A percentile compares a stretch with the other conserved stretches of the same genome.
phyloP scores from a whole-genome alignment of 371 early-diverging fungal genomes.

The Mucor piriformis region DNA sequence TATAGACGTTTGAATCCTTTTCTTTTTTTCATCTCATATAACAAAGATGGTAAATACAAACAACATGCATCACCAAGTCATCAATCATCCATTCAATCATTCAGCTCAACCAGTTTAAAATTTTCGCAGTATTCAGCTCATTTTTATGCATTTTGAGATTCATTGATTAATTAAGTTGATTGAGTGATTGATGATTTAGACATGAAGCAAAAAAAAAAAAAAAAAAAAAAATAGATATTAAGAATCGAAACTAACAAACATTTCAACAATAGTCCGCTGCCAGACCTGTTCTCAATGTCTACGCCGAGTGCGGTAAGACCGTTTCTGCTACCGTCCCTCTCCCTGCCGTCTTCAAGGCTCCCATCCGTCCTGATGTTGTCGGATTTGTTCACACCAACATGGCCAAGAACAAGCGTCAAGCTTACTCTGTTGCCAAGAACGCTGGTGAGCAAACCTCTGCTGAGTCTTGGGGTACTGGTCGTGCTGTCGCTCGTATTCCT shows the following conservation, averaged over 20 bases:
- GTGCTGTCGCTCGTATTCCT: slow-evolving; percentile 99
- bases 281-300: slow-evolving; percentile 93
- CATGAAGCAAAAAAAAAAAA: too few species aligned
- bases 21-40: slow-evolving; percentile 23
- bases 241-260: not conserved
- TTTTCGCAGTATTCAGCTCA: not conserved
- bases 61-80: slow-evolving; percentile 11
- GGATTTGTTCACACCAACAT: slow-evolving; percentile 97
- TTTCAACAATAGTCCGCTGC: slow-evolving; percentile 51
- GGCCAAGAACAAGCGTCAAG: slow-evolving; percentile 99
- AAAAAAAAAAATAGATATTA: too few species aligned
- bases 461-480: slow-evolving; percentile 99
- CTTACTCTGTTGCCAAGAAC: slow-evolving; percentile 96
- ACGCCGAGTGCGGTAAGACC: slow-evolving; percentile 78
- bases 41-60: slow-evolving; percentile 30
- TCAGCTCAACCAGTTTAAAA: not conserved
- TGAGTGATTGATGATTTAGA: not conserved
- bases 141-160: not conserved
- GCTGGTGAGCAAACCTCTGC: slow-evolving; percentile 99
- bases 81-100: not conserved
- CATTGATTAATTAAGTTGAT: not conserved
- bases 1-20: slow-evolving; percentile 18
- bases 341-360: slow-evolving; percentile 98
- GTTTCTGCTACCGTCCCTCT: slow-evolving; percentile 79
- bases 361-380: slow-evolving; percentile 98